Percentiles rank a stretch among this genome's conserved stretches.
phyloP scores from a whole-genome alignment of 257 asterid genomes.

The Solanum rostratum region DNA sequence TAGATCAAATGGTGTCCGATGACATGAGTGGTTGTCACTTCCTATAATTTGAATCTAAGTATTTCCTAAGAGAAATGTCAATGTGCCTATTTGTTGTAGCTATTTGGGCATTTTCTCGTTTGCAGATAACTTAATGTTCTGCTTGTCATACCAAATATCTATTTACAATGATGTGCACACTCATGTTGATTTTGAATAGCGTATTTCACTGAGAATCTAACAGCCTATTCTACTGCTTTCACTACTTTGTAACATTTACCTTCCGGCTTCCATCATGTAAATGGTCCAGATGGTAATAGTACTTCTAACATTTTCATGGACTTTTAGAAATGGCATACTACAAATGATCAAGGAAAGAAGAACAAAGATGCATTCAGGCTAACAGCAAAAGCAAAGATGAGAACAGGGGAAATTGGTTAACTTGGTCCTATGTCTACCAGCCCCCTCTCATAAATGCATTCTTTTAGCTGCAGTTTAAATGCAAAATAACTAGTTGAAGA shows the following conservation, averaged over 20 bases:
- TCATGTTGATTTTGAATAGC: neutral
- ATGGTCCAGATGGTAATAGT: neutral
- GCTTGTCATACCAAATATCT: neutral
- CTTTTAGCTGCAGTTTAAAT: neutral
- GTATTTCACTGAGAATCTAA: neutral
- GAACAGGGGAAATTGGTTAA: neutral
- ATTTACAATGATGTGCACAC: neutral
- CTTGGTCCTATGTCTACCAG: neutral
- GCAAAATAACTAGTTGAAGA: neutral
- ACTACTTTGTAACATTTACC: neutral
- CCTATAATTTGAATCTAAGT: neutral
- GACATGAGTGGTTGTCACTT: neutral
- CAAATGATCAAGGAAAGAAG: neutral
- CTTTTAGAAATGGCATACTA: neutral
- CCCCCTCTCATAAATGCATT: neutral
- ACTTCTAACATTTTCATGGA: neutral
- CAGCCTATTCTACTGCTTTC: neutral
- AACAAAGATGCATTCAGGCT: neutral
- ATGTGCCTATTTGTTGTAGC: neutral
- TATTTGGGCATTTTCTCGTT: neutral
- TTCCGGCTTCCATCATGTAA: neutral
- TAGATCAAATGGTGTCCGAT: neutral
- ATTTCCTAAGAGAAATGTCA: neutral
- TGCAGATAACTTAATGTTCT: neutral
- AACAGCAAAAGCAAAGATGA: neutral